A percentile compares a stretch with the other conserved stretches of the same genome.
These are phyloP conservation scores for Penicillium flavigenum DNA, from an alignment of 495 filamentous ascomycete species.

Conservation along the genomic window DNA sequence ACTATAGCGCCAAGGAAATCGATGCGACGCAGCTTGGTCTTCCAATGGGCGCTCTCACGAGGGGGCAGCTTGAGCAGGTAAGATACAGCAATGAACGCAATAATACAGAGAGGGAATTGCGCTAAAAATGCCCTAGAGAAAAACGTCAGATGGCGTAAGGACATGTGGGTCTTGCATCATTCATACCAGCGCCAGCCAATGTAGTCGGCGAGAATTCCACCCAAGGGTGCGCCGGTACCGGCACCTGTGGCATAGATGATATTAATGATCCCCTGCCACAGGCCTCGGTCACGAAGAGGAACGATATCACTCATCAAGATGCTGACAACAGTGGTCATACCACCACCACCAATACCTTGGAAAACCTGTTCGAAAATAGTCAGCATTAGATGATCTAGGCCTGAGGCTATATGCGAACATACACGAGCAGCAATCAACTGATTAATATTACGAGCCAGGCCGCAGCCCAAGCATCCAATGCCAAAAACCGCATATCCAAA, in stretches of 20 bases:
- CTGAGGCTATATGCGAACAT: constrained; percentile 14
- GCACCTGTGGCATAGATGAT: constrained; percentile 73
- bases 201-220: constrained; percentile 69
- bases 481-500: constrained; percentile 76
- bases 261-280: constrained; percentile 83
- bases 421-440: constrained; percentile 67
- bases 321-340: constrained; percentile 77
- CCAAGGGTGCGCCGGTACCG: constrained; percentile 68
- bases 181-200: constrained; percentile 81
- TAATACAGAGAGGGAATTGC: constrained; percentile 67
- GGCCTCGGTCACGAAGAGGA: constrained; percentile 69
- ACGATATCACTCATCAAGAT: constrained; percentile 80
- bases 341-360: constrained; percentile 78
- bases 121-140: constrained; percentile 62
- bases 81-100: constrained; percentile 65
- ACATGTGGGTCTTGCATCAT: neutral
- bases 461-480: constrained; percentile 69
- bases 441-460: constrained; percentile 65
- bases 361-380: constrained; percentile 40
- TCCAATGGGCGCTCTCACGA: constrained; percentile 56
- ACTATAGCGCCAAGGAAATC: constrained; percentile 76
- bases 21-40: constrained; percentile 64
- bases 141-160: constrained; percentile 14
- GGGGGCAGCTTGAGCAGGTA: constrained; percentile 61
- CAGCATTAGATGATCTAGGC: neutral